Percentiles rank a stretch among this genome's conserved stretches.
Evolutionary conservation across 768 basidiomycete species (phyloP).

Genomic region (Lactifluus echinatus): DNA sequence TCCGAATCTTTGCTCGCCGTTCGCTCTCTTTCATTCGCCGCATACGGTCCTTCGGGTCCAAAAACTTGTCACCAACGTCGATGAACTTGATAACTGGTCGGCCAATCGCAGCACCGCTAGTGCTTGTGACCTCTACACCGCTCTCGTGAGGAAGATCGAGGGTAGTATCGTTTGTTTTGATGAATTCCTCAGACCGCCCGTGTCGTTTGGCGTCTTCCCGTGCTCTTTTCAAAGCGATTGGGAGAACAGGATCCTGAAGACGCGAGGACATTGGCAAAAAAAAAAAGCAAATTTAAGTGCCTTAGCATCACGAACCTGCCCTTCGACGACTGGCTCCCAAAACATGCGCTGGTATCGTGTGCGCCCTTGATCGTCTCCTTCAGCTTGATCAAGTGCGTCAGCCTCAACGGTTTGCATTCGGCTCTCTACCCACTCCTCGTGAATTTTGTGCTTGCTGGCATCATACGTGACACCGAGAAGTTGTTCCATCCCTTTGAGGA

Average conservation of each 20-base stretch:
- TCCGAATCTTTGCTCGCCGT: conserved; percentile 34
- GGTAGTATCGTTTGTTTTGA: conserved; percentile 34
- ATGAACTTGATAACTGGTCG: conserved; percentile 57
- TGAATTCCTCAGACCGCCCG: conserved; percentile 27
- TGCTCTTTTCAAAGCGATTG: conserved; percentile 44
- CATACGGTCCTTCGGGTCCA: conserved; percentile 46
- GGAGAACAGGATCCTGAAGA: conserved; percentile 53
- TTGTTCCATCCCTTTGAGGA: conserved; percentile 72
- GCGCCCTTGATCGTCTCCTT: conserved; percentile 46
- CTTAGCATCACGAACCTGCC: conserved; percentile 39
- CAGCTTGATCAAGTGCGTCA: conserved; percentile 51
- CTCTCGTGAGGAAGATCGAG: conserved; percentile 25
- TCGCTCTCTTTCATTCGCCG: conserved; percentile 43
- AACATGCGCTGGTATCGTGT: conserved; percentile 63
- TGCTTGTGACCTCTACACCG: neutral
- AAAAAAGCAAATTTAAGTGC: neutral
- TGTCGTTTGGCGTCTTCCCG: conserved; percentile 33
- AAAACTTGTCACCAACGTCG: conserved; percentile 65
- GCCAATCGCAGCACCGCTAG: conserved; percentile 26
- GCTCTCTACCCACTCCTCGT: conserved; percentile 19
- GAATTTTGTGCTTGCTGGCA: conserved; percentile 5
- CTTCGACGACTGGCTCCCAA: conserved; percentile 73
- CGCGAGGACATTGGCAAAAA: neutral
- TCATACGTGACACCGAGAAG: conserved; percentile 49
- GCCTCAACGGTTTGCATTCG: conserved; percentile 49